phyloP scores from a whole-genome alignment of 148 eudicot genomes.

The Rhododendron ferrugineum region DNA sequence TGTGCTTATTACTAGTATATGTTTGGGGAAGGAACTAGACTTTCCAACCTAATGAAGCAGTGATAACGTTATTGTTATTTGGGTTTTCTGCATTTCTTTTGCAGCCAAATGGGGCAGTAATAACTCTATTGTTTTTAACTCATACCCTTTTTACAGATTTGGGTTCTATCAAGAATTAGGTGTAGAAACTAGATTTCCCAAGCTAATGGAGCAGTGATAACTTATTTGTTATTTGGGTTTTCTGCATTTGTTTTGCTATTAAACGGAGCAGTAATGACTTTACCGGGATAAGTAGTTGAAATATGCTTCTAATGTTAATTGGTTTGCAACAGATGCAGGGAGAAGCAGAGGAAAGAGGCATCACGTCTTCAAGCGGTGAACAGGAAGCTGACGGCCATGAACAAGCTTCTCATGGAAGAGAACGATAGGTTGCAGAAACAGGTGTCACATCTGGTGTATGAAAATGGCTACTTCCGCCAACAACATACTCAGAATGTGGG shows the following conservation, averaged over 20 bases:
- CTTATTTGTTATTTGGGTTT: neutral
- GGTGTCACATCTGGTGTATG: slow-evolving; percentile 89
- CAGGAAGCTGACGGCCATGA: slow-evolving; percentile 97
- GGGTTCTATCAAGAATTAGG: neutral
- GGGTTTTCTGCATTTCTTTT: neutral
- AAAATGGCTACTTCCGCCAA: slow-evolving; percentile 90
- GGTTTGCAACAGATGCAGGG: slow-evolving; percentile 63
- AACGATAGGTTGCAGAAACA: slow-evolving; percentile 95
- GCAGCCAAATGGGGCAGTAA: neutral
- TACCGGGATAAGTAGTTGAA: neutral
- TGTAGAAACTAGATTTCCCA: neutral
- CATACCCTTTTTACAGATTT: neutral
- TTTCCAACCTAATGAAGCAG: neutral
- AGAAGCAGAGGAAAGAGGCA: slow-evolving; percentile 94
- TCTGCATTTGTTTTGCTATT: neutral
- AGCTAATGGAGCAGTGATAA: neutral
- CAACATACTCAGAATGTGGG: slow-evolving; percentile 74
- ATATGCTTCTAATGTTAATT: neutral
- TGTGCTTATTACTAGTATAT: neutral
- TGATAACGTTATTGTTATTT: no score
- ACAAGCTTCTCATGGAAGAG: slow-evolving; percentile 96
- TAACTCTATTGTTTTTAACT: neutral
- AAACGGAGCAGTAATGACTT: neutral
- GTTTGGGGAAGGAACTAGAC: no score
- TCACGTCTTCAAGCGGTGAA: slow-evolving; percentile 89